phyloP scores from a whole-genome alignment of 2,329 filamentous ascomycete species.

The Pseudogymnoascus sp. region DNA sequence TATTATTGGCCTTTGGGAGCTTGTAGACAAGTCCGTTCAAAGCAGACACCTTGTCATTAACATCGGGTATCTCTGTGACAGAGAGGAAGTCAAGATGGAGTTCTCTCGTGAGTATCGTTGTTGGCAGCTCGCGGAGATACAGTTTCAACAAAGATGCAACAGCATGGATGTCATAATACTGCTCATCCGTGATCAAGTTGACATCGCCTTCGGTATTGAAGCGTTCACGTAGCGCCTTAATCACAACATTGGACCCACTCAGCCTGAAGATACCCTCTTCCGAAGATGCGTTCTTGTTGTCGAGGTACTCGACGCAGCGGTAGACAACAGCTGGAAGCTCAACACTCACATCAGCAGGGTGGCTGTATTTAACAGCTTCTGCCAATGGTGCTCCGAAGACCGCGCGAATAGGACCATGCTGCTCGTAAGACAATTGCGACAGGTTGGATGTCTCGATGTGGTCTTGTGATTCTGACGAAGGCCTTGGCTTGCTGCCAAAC shows the following conservation, averaged over 20 bases:
- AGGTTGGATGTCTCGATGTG: conserved; percentile 37
- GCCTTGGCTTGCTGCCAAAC: conserved; percentile 52
- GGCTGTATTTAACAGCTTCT: conserved; percentile 76
- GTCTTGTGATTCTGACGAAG: conserved; percentile 50
- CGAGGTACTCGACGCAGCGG: conserved; percentile 87
- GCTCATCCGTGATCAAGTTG: conserved; percentile 70
- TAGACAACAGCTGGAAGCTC: conserved; percentile 88
- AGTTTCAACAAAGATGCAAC: conserved; percentile 90
- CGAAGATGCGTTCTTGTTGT: conserved; percentile 65
- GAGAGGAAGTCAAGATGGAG: conserved; percentile 81
- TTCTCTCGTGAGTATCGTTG: conserved; percentile 83
- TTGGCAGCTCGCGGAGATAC: conserved; percentile 85
- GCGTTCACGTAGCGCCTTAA: conserved; percentile 80
- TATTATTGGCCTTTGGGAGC: conserved; percentile 71
- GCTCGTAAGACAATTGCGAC: conserved; percentile 34
- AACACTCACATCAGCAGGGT: conserved; percentile 62
- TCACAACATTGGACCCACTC: conserved; percentile 92
- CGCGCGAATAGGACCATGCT: conserved; percentile 50
- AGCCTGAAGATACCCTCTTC: conserved; percentile 97
- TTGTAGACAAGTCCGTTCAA: conserved; percentile 71
- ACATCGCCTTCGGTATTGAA: conserved; percentile 93
- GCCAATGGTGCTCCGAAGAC: conserved; percentile 79
- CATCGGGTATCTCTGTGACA: conserved; percentile 69
- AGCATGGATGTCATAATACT: conserved; percentile 92
- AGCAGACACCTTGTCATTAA: conserved; percentile 64